A percentile compares a stretch with the other conserved stretches of the same genome.
Conservation (phyloP, 176 grass and related monocot species). For the Juncus effusus region DNA sequence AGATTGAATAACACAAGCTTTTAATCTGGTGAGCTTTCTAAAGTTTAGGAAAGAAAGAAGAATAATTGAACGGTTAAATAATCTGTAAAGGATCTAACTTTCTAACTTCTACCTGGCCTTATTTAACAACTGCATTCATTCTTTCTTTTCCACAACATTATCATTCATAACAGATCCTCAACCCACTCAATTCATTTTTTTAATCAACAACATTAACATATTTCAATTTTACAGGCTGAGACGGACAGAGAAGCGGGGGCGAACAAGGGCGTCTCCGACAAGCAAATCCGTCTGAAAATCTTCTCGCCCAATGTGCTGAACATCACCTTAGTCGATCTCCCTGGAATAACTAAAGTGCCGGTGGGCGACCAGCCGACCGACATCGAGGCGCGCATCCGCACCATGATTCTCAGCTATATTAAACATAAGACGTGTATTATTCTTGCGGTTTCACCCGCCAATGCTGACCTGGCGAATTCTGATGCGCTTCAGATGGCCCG, state of each 20-base stretch:
- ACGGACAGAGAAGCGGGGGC: slow-evolving; percentile 84
- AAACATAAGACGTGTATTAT: slow-evolving; percentile 97
- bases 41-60: too few relatives aligned
- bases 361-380: slow-evolving; percentile 98
- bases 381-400: slow-evolving; percentile 95
- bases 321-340: slow-evolving; percentile 94
- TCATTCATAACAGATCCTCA: too few relatives aligned
- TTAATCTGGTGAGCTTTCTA: too few relatives aligned
- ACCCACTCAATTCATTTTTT: not conserved
- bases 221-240: slow-evolving; percentile 58
- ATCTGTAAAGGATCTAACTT: too few relatives aligned
- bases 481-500: slow-evolving; percentile 98
- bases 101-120: too few relatives aligned
- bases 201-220: not conserved
- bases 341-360: slow-evolving; percentile 97
- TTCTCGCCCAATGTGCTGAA: slow-evolving; percentile 98
- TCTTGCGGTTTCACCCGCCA: slow-evolving; percentile 94
- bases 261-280: slow-evolving; percentile 90
- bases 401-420: slow-evolving; percentile 98
- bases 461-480: slow-evolving; percentile 96
- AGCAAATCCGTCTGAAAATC: slow-evolving; percentile 91
- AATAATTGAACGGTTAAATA: too few relatives aligned
- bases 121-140: too few relatives aligned
- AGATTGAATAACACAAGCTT: too few relatives aligned
- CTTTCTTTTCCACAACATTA: too few relatives aligned